These are phyloP conservation scores for Fraxinus sp. DNA, from an alignment of 305 asterid genomes.

Conservation along the genomic window DNA sequence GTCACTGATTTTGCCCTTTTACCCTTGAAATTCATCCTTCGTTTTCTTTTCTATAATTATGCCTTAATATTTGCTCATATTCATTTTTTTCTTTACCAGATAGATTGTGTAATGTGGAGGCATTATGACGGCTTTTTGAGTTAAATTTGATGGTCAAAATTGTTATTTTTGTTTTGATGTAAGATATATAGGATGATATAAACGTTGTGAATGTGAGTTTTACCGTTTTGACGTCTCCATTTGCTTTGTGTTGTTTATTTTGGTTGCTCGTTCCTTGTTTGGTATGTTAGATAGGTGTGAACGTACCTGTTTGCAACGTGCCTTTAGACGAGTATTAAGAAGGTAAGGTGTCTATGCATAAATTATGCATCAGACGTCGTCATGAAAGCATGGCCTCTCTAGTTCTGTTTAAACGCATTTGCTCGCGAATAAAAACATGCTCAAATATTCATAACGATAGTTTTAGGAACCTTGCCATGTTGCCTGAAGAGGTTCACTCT, in stretches of 20 bases:
- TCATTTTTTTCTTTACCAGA: background rate
- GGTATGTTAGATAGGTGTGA: background rate
- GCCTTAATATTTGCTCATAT: background rate
- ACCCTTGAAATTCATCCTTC: background rate
- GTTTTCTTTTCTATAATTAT: background rate
- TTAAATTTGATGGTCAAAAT: background rate
- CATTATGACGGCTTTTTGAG: background rate
- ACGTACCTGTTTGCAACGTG: background rate
- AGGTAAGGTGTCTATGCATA: background rate
- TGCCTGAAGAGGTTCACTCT: too few species aligned
- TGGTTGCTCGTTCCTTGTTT: background rate
- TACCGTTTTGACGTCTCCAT: background rate
- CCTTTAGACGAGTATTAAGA: background rate
- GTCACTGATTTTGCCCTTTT: constrained; percentile 8
- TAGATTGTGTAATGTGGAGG: background rate
- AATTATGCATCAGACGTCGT: background rate
- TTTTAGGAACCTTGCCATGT: too few species aligned
- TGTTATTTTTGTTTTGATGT: background rate
- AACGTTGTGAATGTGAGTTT: background rate
- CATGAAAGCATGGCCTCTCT: background rate
- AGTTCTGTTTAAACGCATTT: background rate
- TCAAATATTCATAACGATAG: background rate
- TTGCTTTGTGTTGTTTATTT: background rate
- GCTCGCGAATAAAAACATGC: background rate
- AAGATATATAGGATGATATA: background rate